phyloP scores from a whole-genome alignment of 2,329 filamentous ascomycete genomes.

The Ceratocystis colombiana region DNA sequence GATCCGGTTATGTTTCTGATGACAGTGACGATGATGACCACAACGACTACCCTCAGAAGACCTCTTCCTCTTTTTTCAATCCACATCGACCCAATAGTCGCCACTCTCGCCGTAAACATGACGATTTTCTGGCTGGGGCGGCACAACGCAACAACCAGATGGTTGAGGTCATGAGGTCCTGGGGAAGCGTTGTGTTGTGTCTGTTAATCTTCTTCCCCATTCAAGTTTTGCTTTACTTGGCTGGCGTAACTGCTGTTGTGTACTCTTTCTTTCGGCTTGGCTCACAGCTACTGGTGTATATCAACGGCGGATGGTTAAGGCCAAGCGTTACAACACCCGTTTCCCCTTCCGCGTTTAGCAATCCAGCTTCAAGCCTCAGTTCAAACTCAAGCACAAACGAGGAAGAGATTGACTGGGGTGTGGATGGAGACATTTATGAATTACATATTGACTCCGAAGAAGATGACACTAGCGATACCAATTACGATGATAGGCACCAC shows the following conservation, averaged over 20 bases:
- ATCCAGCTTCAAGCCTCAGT: too few relatives aligned
- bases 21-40: not conserved
- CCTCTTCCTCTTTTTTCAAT: not conserved
- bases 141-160: conserved; percentile 10
- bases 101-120: not conserved
- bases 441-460: conserved; percentile 22
- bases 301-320: not conserved
- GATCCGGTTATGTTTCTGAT: conserved; percentile 2
- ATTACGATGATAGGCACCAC: not conserved
- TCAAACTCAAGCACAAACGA: conserved; percentile 30
- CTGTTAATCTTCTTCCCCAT: conserved; percentile 22
- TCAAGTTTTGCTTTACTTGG: conserved; percentile 18
- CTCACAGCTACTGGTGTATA: conserved; percentile 9
- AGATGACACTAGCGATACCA: not conserved
- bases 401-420: conserved; percentile 31
- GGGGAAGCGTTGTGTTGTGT: conserved; percentile 17
- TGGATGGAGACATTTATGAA: conserved; percentile 29
- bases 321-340: not conserved
- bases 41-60: not conserved
- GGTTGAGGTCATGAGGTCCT: conserved; percentile 19
- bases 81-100: not conserved
- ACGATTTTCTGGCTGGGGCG: conserved; percentile 10
- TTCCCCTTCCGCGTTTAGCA: too few relatives aligned
- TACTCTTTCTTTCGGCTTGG: conserved; percentile 18
- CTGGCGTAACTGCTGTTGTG: conserved; percentile 6